Percentiles rank a stretch among this genome's conserved stretches.
Conservation (phyloP, 129 eudicot species). For the Gnaphalium uliginosum region DNA sequence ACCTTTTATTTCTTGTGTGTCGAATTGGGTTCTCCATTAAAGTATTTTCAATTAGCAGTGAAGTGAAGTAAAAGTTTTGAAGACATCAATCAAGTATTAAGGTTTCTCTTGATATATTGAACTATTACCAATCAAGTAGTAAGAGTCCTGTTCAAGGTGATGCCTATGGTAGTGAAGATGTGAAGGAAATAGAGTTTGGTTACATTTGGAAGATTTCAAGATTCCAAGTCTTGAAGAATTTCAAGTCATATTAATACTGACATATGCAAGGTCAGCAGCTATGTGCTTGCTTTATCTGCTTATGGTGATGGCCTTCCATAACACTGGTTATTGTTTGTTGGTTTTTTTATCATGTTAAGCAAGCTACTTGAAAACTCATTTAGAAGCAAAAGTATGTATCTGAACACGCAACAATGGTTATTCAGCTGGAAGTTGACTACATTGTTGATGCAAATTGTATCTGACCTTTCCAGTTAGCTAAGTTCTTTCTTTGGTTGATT, state of each 20-base stretch:
- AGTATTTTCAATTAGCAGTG: slow-evolving; percentile 70
- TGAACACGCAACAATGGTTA: slow-evolving; percentile 1
- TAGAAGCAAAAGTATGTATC: slow-evolving; percentile 10
- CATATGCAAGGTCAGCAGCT: slow-evolving; percentile 66
- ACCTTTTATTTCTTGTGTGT: slow-evolving; percentile 3
- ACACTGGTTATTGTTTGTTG: slow-evolving; percentile 17
- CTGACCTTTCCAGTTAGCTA: not conserved
- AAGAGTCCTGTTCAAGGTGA: slow-evolving; percentile 84
- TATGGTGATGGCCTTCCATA: slow-evolving; percentile 43
- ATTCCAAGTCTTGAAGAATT: slow-evolving; percentile 86
- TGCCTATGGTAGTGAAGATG: slow-evolving; percentile 73
- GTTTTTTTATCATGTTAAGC: not conserved
- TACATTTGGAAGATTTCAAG: slow-evolving; percentile 64
- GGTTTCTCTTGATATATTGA: slow-evolving; percentile 30
- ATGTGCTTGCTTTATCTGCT: slow-evolving; percentile 58
- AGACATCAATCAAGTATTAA: slow-evolving; percentile 18
- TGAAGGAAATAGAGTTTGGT: slow-evolving; percentile 62
- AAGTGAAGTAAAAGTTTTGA: slow-evolving; percentile 54
- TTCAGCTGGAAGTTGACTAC: not conserved
- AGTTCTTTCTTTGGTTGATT: not conserved
- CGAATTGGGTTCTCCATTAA: slow-evolving; percentile 39
- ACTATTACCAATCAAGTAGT: slow-evolving; percentile 63
- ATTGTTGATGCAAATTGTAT: slow-evolving; percentile 1
- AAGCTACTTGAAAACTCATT: slow-evolving; percentile 26
- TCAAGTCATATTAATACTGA: slow-evolving; percentile 67